phyloP scores from a whole-genome alignment of 1,139 yeast species.

The Casaregolazyma lundiana region DNA sequence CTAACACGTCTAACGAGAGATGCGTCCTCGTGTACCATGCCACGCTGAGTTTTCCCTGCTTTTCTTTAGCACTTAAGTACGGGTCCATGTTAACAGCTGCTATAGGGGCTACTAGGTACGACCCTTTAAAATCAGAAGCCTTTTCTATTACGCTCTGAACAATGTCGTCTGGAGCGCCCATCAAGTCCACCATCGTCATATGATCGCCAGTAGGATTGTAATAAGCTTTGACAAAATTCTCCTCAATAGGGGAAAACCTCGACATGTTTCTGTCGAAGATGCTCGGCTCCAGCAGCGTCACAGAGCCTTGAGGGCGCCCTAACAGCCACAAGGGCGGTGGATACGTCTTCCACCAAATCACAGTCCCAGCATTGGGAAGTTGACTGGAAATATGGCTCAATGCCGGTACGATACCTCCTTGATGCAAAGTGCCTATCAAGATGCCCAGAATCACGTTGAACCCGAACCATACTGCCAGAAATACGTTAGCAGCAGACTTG shows the following conservation, averaged over 20 bases:
- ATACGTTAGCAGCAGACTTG: slow-evolving; percentile 16
- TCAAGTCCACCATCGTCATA: slow-evolving; percentile 45
- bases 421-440: slow-evolving; percentile 79
- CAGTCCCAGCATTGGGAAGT: slow-evolving; percentile 24
- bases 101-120: slow-evolving; percentile 16
- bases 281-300: slow-evolving; percentile 25
- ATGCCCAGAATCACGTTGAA: slow-evolving; percentile 60
- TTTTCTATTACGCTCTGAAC: slow-evolving; percentile 18
- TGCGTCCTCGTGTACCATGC: slow-evolving; percentile 25
- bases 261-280: slow-evolving; percentile 33
- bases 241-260: slow-evolving; percentile 34
- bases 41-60: slow-evolving; percentile 15
- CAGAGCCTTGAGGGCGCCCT: slow-evolving; percentile 36
- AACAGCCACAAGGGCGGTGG: slow-evolving; percentile 89
- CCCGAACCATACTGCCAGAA: slow-evolving; percentile 49
- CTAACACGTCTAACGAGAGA: slow-evolving; percentile 39
- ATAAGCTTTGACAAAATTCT: slow-evolving; percentile 28
- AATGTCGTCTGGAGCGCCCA: slow-evolving; percentile 47
- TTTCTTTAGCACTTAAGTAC: slow-evolving; percentile 18
- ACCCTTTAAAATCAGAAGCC: slow-evolving; percentile 15
- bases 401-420: slow-evolving; percentile 81
- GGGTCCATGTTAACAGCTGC: slow-evolving; percentile 31
- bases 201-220: slow-evolving; percentile 16
- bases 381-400: slow-evolving; percentile 39
- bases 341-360: slow-evolving; percentile 86